Conservation (phyloP, 2,329 filamentous ascomycete species). For the Monilinia fructicola region DNA sequence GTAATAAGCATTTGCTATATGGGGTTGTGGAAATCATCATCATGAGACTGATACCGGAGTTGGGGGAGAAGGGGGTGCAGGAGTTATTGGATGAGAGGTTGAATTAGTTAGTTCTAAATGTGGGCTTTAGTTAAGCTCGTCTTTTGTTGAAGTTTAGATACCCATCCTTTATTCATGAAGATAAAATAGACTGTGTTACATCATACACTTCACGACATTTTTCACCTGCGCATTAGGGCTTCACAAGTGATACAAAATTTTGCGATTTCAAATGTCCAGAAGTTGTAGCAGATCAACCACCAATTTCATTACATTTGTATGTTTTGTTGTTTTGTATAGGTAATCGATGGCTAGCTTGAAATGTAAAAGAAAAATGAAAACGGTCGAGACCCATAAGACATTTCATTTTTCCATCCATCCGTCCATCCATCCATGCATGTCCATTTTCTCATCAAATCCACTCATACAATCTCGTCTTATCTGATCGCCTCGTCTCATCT, state of each 20-base stretch:
- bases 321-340: conserved; percentile 2
- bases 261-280: not conserved
- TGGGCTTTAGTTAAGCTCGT: not conserved
- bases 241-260: not conserved
- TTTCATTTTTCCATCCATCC: not conserved
- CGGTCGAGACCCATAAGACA: not conserved
- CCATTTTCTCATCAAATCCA: conserved; percentile 6
- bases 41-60: conserved; percentile 80
- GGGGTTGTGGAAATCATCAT: conserved; percentile 77
- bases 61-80: conserved; percentile 67
- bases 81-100: conserved; percentile 75
- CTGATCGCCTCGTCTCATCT: not conserved
- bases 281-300: not conserved
- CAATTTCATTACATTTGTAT: conserved; percentile 2
- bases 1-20: conserved; percentile 91
- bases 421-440: not conserved
- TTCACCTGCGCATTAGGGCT: not conserved
- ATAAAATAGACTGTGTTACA: not conserved
- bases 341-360: not conserved
- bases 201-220: not conserved
- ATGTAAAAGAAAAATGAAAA: not conserved
- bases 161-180: not conserved
- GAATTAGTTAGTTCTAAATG: conserved; percentile 36
- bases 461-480: not conserved
- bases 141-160: conserved; percentile 16